Percentiles rank a stretch among this genome's conserved stretches.
Conservation (phyloP, 805 yeast genomes). For the Brettanomyces naardenensis region DNA sequence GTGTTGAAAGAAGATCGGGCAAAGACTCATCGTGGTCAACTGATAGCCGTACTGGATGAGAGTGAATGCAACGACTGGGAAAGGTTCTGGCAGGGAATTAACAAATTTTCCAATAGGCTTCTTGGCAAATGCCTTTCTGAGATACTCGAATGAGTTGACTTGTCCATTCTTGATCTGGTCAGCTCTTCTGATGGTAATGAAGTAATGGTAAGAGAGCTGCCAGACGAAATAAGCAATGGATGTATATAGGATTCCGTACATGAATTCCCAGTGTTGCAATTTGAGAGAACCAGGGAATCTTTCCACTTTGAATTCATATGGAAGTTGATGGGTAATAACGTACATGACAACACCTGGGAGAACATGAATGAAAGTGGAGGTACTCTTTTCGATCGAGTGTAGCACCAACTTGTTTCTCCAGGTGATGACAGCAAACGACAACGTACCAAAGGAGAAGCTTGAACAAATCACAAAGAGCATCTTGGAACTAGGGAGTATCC, state of each 20-base stretch:
- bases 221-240: slow-evolving; percentile 77
- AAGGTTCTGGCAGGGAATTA: slow-evolving; percentile 71
- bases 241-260: slow-evolving; percentile 67
- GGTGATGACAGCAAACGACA: slow-evolving; percentile 88
- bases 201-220: slow-evolving; percentile 88
- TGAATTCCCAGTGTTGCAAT: slow-evolving; percentile 62
- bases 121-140: slow-evolving; percentile 63
- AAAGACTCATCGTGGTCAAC: slow-evolving; percentile 74
- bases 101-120: slow-evolving; percentile 67
- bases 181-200: slow-evolving; percentile 73
- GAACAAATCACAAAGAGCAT: slow-evolving; percentile 76
- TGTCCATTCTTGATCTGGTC: slow-evolving; percentile 80
- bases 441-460: slow-evolving; percentile 81
- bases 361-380: slow-evolving; percentile 84
- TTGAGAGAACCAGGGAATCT: slow-evolving; percentile 79
- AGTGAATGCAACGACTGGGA: slow-evolving; percentile 84
- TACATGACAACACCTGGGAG: slow-evolving; percentile 86
- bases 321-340: slow-evolving; percentile 75
- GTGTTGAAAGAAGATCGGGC: slow-evolving; percentile 81
- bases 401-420: slow-evolving; percentile 93
- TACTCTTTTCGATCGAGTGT: slow-evolving; percentile 87
- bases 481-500: slow-evolving; percentile 74
- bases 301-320: slow-evolving; percentile 34
- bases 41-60: slow-evolving; percentile 84
- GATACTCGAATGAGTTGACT: slow-evolving; percentile 79